Base-by-base conservation (phyloP, 129 eudicot species). In the Flaveria robusta region DNA sequence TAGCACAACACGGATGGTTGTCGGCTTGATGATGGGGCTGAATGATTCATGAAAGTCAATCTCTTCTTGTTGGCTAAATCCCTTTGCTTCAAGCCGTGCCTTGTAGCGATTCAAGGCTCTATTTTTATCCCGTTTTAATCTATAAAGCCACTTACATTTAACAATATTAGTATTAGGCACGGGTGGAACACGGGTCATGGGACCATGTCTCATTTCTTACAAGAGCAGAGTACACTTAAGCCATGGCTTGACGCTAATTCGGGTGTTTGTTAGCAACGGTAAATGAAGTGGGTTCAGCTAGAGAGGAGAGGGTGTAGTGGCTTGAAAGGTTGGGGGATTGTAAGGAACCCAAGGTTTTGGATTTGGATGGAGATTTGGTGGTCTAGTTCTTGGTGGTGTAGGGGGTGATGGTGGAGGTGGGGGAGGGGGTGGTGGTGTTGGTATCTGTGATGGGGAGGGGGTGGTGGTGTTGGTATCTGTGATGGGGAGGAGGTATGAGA, bases 171-270 rank as follows among this genome's bases (percentile, higher is more conserved):
- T 0, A 13, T 47, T 12, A 11, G 15, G 1, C 1, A 12, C 15
- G 11, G 51, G 16, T 2, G 51, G 51, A 9, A 46, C 51, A 2
- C 10, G n/a, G n/a, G n/a, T n/a, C n/a, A n/a, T n/a, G 6, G 0
- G 51, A 9, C 51, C 51, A 46, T 9, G 51, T 46, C 1, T 16
- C 51, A 46, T 6, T 46, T 16, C 3, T 46, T 2, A 2, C 2
- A 1, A 46, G 69, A 3, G 43, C 43, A 3, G 29, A 10, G 8
- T 23, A 63, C 45, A 27, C 41, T 11, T 64, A 45, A 6, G 46
- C 45, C 69, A 64, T 64, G 47, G 69, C 69, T 12, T 64, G 69
- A 64, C 46, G 69, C 69, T 46, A 64, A 3, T 27, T 10, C 4
- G 46, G 9, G 2, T 39, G 31, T 13, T 31, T 64, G 69, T 64